Evolutionary conservation across 2,329 filamentous ascomycete species (phyloP), one percentile per base, ranked within the genome.

Genomic region (Cadophora luteo-olivacea): DNA sequence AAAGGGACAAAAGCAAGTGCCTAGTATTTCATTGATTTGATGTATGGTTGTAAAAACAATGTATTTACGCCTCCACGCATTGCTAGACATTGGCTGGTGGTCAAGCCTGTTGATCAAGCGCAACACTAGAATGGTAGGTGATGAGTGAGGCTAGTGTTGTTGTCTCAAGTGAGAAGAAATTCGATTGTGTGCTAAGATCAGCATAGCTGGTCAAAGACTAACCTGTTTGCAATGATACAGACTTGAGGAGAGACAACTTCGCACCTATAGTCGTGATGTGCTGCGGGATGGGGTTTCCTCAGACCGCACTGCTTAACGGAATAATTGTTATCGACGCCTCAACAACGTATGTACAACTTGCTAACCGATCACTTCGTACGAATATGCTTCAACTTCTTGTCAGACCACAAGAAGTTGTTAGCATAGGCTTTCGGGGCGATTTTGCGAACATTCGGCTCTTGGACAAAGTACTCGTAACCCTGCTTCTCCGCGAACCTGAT

Each of bases 391-490:
- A 98, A 84, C 87, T 95, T 96, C 81, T 88, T 91, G 14, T 92
- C 84, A 71, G 89, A 89, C 84, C 97, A 94, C 72, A 94, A 79
- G 82, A 98, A 99, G 84, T 98, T 97, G 82, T 97, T 97, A 70
- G 96, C 95, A 80, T 99, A 99, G 12, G 93, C 92, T 88, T 99
- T 99, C 70, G 94, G 92, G 19, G 89, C 84, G 76, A 97, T 91
- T 78, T 91, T 92, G 78, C 96, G 89, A 81, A 89, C 88, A 78
- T 97, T 97, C 45, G 96, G 95, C 83, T 98, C 96, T 85, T 98
- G 96, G 29, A 99, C 94, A 80, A 96, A 98, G 82, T 97, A 99
- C 80, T 99, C 95, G 80, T 99, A 99, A 45, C 97, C 96, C 82
- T 99, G 96, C 87, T 98, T 99, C 84, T 98, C 92, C 29, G 97